phyloP scores from a whole-genome alignment of 805 yeast species.

The Yarrowia sp. region DNA sequence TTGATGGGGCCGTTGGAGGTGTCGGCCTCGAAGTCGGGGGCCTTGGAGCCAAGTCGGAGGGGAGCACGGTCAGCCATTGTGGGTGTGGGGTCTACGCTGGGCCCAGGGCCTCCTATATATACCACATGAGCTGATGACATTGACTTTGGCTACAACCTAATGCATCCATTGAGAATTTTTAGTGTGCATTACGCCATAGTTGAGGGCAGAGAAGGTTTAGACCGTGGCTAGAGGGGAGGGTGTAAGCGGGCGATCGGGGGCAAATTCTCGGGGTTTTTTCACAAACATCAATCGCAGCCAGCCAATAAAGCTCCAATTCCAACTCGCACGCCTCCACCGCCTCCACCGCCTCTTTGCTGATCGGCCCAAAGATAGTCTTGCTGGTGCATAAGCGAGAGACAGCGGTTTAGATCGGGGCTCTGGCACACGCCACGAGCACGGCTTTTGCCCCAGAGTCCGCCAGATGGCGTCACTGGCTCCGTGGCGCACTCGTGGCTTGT shows the following conservation, averaged over 20 bases:
- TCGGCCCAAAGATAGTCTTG: background rate
- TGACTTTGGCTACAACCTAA: conserved; percentile 24
- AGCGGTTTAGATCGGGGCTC: no score
- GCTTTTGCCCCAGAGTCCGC: no score
- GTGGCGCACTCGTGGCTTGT: no score
- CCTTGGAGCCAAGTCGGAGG: conserved; percentile 77
- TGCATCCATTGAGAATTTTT: conserved; percentile 24
- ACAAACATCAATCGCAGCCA: no score
- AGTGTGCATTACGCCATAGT: conserved; percentile 26
- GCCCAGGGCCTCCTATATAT: background rate
- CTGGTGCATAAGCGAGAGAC: conserved; percentile 23
- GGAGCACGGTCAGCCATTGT: conserved; percentile 29
- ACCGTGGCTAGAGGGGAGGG: no score
- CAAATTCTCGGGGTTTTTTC: no score
- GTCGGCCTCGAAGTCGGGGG: conserved; percentile 85
- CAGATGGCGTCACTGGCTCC: no score
- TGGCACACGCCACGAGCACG: no score
- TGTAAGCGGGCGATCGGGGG: no score
- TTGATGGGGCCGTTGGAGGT: conserved; percentile 80
- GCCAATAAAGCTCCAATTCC: no score
- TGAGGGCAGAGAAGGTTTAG: background rate
- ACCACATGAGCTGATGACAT: background rate
- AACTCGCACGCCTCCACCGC: no score
- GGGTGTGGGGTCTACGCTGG: background rate
- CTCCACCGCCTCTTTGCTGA: background rate